Percentiles rank a stretch among this genome's conserved stretches.
Conservation (phyloP, 306 rosid genomes). For the Dryas drummondii region DNA sequence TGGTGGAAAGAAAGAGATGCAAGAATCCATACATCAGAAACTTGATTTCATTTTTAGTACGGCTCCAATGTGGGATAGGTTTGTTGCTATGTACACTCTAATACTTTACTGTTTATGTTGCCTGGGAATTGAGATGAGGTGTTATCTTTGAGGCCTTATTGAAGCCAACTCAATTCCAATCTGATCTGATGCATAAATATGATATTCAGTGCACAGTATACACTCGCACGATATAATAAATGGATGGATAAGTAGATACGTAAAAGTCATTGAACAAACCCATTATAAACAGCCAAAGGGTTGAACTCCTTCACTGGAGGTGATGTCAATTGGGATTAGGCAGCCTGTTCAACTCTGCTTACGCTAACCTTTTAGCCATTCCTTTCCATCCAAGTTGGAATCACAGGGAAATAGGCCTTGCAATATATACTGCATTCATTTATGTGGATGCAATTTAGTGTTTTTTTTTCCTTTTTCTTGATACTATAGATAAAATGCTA, state of each 20-base stretch:
- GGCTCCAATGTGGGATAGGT: constrained; percentile 99
- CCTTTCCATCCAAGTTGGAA: not conserved
- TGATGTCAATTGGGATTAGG: not conserved
- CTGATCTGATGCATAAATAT: not conserved
- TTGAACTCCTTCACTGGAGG: not conserved
- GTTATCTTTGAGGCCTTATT: not conserved
- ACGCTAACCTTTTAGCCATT: not conserved
- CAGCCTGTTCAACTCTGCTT: not conserved
- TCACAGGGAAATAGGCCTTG: not conserved
- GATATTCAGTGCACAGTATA: not conserved
- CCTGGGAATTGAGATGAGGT: not conserved
- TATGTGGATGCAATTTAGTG: not conserved
- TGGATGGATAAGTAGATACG: not conserved
- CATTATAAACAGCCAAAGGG: not conserved
- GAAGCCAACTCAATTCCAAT: not conserved
- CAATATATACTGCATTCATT: not conserved
- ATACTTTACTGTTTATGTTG: constrained; percentile 12
- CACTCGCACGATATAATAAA: no score
- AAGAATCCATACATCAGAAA: constrained; percentile 60
- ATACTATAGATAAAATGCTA: not conserved
- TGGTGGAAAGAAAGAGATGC: constrained; percentile 65
- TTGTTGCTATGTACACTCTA: constrained; percentile 30
- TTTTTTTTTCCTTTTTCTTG: not conserved
- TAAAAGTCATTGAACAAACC: not conserved
- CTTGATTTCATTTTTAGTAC: constrained; percentile 67